A percentile compares a stretch with the other conserved stretches of the same genome.
Evolutionary conservation across 768 basidiomycete genomes (phyloP).

Genomic region (Rhizopogon roseolus): DNA sequence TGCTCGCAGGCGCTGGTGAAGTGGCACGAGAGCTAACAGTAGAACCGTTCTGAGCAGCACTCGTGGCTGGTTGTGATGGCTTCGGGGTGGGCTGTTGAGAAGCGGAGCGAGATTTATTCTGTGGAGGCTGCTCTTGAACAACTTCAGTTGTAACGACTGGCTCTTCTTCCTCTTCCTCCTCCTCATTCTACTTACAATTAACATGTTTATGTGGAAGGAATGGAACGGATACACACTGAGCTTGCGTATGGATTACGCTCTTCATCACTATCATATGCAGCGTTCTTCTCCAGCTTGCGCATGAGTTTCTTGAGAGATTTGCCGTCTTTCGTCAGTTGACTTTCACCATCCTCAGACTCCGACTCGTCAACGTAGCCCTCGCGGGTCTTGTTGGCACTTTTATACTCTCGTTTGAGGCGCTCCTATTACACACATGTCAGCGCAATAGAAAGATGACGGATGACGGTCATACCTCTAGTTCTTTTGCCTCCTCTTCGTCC

Average conservation of each 20-base stretch:
- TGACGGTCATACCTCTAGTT: conserved; percentile 56
- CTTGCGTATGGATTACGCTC: conserved; percentile 77
- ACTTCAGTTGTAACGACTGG: conserved; percentile 36
- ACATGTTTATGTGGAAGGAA: conserved; percentile 1
- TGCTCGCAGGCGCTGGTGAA: conserved; percentile 45
- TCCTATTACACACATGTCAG: conserved; percentile 41
- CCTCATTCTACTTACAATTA: conserved; percentile 46
- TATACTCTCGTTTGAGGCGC: conserved; percentile 79
- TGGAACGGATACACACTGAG: conserved; percentile 44
- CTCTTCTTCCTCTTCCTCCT: conserved; percentile 71
- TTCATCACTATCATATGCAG: conserved; percentile 78
- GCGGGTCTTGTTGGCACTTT: conserved; percentile 67
- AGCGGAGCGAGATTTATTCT: conserved; percentile 39
- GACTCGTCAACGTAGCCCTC: conserved; percentile 70
- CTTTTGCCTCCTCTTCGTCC: conserved; percentile 82
- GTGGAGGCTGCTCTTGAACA: conserved; percentile 36
- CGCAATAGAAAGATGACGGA: not conserved
- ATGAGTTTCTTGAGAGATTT: conserved; percentile 86
- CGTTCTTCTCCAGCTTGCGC: conserved; percentile 77
- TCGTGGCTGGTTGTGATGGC: conserved; percentile 27
- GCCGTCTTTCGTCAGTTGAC: conserved; percentile 60
- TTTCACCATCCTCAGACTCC: conserved; percentile 65
- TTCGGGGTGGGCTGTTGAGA: conserved; percentile 33
- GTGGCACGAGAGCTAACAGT: conserved; percentile 47
- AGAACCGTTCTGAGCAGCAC: conserved; percentile 20